Base-by-base conservation (phyloP, 2,329 filamentous ascomycete species). In the Hypoxylon sp. region DNA sequence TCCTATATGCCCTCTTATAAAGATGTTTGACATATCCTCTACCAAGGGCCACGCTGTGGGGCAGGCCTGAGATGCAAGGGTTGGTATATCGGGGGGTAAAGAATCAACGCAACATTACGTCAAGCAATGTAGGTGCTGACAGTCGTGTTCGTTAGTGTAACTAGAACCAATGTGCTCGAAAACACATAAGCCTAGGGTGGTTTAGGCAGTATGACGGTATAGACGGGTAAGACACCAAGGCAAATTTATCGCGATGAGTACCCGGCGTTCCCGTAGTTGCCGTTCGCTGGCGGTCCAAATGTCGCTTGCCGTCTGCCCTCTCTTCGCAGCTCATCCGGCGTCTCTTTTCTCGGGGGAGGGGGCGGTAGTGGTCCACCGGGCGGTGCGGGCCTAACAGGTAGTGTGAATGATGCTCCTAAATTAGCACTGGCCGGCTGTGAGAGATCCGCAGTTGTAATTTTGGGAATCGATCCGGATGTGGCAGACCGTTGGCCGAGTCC, bases 351-450 rank as follows among this genome's bases (percentile, higher is more conserved):
- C 38, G 85, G 84, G 38, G 86, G 88, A n/a, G 88, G 85, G 19
- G 90, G 85, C 52, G 88, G 88, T 32, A 90, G 81, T 7, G 86
- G 83, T 10, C 86, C 87, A 7, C 82, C 86, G 2, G 86, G 85
- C 41, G 89, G 88, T 30, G 85, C 89, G 48, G 87, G 84, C 50
- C 91, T 87, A 63, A 91, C 85, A 0, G 91, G 90, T 52, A 93
- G 81, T 36, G 85, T 86, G 60, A 91, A 90, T 2, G 86, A 87
- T 1, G 86, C 87, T 14, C 82, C 78, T 56, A 80, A 80, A 65
- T 80, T 83, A 46, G 82, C 81, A 71, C 83, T 85, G 59, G 80
- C 76, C 59, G 79, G 63, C 71, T 75, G 73, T 72, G 71, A 78
- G 60, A 70, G 74, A 71, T 74, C 76, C 9, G 78, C 74, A n/a